Percentiles rank a stretch among this genome's conserved stretches.
phyloP scores from a whole-genome alignment of 352 stramenopile genomes.

The Saprolegnia parasitica region DNA sequence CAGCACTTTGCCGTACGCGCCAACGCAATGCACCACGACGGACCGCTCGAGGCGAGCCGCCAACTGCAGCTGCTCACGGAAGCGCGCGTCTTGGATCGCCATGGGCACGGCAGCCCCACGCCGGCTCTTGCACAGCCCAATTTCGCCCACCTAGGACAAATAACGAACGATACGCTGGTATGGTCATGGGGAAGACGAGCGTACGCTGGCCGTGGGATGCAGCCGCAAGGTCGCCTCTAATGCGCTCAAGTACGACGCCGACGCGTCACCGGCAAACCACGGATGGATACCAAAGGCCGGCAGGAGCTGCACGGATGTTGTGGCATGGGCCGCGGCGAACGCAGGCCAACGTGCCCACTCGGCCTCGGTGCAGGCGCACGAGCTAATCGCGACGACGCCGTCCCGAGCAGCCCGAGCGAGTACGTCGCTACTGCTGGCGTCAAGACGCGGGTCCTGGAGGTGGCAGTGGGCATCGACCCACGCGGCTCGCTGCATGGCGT shows the following conservation, averaged over 20 bases:
- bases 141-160: slow-evolving; percentile 54
- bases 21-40: slow-evolving; percentile 73
- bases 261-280: slow-evolving; percentile 51
- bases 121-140: slow-evolving; percentile 68
- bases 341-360: slow-evolving; percentile 55
- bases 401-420: slow-evolving; percentile 36
- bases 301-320: slow-evolving; percentile 34
- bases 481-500: background rate
- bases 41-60: slow-evolving; percentile 45
- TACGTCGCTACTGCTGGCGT: slow-evolving; percentile 29
- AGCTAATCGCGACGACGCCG: slow-evolving; percentile 48
- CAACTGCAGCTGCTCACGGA: slow-evolving; percentile 49
- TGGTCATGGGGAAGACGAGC: background rate
- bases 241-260: slow-evolving; percentile 34
- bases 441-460: slow-evolving; percentile 48
- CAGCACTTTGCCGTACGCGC: slow-evolving; percentile 59
- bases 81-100: slow-evolving; percentile 44
- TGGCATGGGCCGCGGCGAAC: slow-evolving; percentile 31
- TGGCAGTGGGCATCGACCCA: slow-evolving; percentile 66
- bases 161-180: background rate
- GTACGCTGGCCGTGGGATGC: slow-evolving; percentile 49
- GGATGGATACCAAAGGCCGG: slow-evolving; percentile 69
- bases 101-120: slow-evolving; percentile 45
- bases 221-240: slow-evolving; percentile 38
- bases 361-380: slow-evolving; percentile 55